phyloP scores from a whole-genome alignment of 345 rosid genomes.

The Aquilaria yunnanensis region DNA sequence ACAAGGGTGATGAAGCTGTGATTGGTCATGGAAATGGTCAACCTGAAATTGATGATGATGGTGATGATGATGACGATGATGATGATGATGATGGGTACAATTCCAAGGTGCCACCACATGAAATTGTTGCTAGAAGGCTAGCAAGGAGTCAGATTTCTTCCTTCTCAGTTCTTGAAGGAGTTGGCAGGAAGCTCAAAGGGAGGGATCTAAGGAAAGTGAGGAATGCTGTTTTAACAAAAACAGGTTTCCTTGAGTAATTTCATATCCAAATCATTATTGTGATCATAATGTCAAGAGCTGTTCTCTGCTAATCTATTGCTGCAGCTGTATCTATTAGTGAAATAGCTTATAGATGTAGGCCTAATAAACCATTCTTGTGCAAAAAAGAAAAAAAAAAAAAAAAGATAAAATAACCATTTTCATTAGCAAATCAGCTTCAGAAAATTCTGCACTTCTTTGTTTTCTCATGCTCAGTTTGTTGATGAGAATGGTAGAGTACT shows the following conservation, averaged over 20 bases:
- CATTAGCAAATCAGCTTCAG: no score
- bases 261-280: not conserved
- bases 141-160: constrained; percentile 60
- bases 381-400: no score
- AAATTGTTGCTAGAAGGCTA: constrained; percentile 50
- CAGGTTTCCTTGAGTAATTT: constrained; percentile 74
- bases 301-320: no score
- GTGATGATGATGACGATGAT: constrained; percentile 17
- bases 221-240: constrained; percentile 62
- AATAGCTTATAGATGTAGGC: no score
- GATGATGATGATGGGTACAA: constrained; percentile 24
- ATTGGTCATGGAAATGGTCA: not conserved
- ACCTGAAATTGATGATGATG: constrained; percentile 3
- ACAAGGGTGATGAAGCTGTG: constrained; percentile 3
- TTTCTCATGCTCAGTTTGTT: not conserved
- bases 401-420: no score
- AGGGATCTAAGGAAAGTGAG: constrained; percentile 76
- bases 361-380: no score
- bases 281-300: not conserved
- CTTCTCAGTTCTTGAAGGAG: constrained; percentile 79
- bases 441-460: no score
- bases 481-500: not conserved
- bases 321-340: no score
- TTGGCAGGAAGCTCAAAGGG: constrained; percentile 78
- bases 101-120: constrained; percentile 63